A percentile compares a stretch with the other conserved stretches of the same genome.
phyloP scores from a whole-genome alignment of 2,329 filamentous ascomycete species.

The Aschersonia sp. region DNA sequence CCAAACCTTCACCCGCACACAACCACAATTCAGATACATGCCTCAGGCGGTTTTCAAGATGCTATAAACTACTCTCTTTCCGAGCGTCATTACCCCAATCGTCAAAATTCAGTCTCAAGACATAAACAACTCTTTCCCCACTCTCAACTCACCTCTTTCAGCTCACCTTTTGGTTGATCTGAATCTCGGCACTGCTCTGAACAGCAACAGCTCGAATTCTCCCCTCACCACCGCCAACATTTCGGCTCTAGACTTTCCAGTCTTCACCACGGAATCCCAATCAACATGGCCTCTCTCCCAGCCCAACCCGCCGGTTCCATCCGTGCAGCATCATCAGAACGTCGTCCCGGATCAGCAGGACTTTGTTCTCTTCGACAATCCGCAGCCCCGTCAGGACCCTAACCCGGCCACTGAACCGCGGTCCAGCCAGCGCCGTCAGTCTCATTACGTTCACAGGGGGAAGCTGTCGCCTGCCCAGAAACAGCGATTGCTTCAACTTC shows the following conservation, averaged over 20 bases:
- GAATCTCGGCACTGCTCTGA: conserved; percentile 50
- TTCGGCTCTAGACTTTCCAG: conserved; percentile 50
- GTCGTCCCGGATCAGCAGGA: conserved; percentile 45
- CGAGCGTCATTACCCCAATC: conserved; percentile 20
- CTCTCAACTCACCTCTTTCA: conserved; percentile 27
- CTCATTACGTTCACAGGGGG: conserved; percentile 30
- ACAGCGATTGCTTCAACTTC: conserved; percentile 28
- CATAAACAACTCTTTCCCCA: conserved; percentile 24
- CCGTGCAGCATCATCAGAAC: conserved; percentile 41
- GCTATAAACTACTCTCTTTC: conserved; percentile 37
- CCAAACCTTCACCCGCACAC: conserved; percentile 18
- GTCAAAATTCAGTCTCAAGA: conserved; percentile 40
- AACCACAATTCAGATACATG: conserved; percentile 15
- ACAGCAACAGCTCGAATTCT: conserved; percentile 42
- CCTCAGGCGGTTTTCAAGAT: conserved; percentile 35
- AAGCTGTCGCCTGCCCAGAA: conserved; percentile 32
- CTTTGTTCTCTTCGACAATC: conserved; percentile 63
- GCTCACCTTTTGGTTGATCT: conserved; percentile 48
- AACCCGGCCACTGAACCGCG: conserved; percentile 23
- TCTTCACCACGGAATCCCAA: conserved; percentile 73
- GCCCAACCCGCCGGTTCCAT: conserved; percentile 46
- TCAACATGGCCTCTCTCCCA: conserved; percentile 67
- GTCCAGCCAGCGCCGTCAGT: conserved; percentile 28
- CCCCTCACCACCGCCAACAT: conserved; percentile 40
- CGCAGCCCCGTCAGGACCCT: conserved; percentile 22